Percentiles rank a stretch among this genome's conserved stretches.
Conservation (phyloP, 1,284 basidiomycete species). For the Laetiporus sulphureus region DNA sequence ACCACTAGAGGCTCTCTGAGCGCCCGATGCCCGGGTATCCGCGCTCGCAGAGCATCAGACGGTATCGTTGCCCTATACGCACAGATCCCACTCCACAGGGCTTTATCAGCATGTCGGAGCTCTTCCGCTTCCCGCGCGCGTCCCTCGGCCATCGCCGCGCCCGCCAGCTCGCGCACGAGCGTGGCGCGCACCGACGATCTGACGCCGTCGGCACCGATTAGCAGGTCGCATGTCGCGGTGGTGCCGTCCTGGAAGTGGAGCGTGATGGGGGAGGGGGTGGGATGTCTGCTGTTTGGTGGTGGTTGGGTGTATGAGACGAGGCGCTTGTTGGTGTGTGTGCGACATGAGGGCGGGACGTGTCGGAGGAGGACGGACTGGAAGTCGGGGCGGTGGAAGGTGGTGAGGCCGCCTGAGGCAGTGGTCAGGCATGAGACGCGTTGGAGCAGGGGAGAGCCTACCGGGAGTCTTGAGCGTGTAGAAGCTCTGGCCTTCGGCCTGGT, state of each 20-base stretch:
- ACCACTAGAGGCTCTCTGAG: conserved; percentile 32
- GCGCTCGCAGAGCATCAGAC: conserved; percentile 25
- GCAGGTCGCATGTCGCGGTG: conserved; percentile 35
- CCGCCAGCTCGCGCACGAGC: conserved; percentile 20
- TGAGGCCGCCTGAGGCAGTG: conserved; percentile 28
- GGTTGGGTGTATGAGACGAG: conserved; percentile 31
- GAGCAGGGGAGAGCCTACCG: conserved; percentile 17
- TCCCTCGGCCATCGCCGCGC: conserved; percentile 11
- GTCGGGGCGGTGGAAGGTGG: conserved; percentile 37
- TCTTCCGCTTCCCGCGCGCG: conserved; percentile 13
- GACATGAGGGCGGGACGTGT: conserved; percentile 26
- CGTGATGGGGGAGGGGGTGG: conserved; percentile 17
- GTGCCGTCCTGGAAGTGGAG: conserved; percentile 40
- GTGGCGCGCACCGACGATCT: conserved; percentile 24
- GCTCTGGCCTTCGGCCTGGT: conserved; percentile 25
- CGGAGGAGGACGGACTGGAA: conserved; percentile 34
- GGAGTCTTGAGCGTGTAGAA: conserved; percentile 25
- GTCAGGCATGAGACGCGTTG: background rate
- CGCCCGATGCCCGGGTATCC: conserved; percentile 28
- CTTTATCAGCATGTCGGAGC: conserved; percentile 18
- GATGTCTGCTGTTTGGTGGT: background rate
- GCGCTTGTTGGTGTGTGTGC: conserved; percentile 31
- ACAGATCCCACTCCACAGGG: conserved; percentile 33
- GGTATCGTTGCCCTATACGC: conserved; percentile 35
- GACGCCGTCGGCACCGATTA: conserved; percentile 45